Base-by-base conservation (phyloP, 768 basidiomycete species). In the Rhizopogon vesiculosus region DNA sequence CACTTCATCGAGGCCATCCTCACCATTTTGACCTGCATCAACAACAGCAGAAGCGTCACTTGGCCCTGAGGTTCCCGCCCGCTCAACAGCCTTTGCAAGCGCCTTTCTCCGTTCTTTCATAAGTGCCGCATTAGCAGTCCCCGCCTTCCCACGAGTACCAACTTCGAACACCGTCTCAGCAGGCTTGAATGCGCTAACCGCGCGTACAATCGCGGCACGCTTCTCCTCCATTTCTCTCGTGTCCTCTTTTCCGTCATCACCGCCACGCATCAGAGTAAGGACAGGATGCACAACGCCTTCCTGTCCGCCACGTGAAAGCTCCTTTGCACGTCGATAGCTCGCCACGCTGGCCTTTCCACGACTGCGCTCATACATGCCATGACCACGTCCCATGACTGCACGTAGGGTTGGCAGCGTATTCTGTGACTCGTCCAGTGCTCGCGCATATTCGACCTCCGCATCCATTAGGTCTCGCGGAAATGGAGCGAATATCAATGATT, bases 351-450 rank as follows among this genome's bases (percentile, higher is more conserved):
- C 95, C 66, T 95, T 97, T 19, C 89, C 89, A 68, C 92, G 87
- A 58, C 91, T 92, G 33, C 93, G 85, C 64, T 98, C 94, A 68
- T 96, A 98, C 91, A 98, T 89, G 2, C 80, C 74, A 60, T 98
- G 93, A 0, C 94, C 95, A 51, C 91, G 85, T 58, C 78, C 78
- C 85, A 96, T 95, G 56, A 98, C 91, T 5, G 85, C 84, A 19
- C 88, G 78, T 29, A 96, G 72, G 42, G 78, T 73, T 9, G 80
- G 74, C 25, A 98, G 78, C 10, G 80, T 79, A 59, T 84, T 82
- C 51, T 89, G 82, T 35, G 77, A 69, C 16, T 78, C 79, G 46
- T 91, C 85, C 33, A 93, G 72, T 10, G 81, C 76, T 52, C 80
- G 77, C 55, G 92, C 73, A 64, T 89, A 88, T 64, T 96, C 94